Evolutionary conservation across 2,329 filamentous ascomycete species (phyloP).

Genomic region (Fusarium concolor): DNA sequence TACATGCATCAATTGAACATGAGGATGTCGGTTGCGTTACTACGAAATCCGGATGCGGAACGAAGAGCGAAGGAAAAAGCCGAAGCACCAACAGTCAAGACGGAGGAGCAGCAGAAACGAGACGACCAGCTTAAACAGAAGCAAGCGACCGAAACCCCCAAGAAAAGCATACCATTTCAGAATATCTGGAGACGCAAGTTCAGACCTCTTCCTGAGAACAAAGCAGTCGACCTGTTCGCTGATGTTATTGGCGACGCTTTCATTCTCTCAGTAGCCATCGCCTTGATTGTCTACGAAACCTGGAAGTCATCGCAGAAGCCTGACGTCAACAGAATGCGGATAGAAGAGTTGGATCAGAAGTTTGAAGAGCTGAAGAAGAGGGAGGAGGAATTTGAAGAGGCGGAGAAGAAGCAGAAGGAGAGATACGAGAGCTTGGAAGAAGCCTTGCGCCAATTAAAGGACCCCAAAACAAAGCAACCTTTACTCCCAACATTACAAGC

Average conservation of each 20-base stretch:
- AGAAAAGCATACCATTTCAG: slow-evolving; percentile 51
- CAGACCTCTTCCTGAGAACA: slow-evolving; percentile 70
- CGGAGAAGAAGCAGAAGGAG: slow-evolving; percentile 58
- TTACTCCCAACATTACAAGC: slow-evolving; percentile 57
- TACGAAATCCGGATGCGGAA: slow-evolving; percentile 69
- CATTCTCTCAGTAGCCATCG: slow-evolving; percentile 69
- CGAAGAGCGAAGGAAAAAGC: slow-evolving; percentile 70
- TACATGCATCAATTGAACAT: slow-evolving; percentile 75
- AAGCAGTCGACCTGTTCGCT: slow-evolving; percentile 75
- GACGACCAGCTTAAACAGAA: slow-evolving; percentile 62
- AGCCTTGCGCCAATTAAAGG: slow-evolving; percentile 62
- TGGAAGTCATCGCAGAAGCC: slow-evolving; percentile 70
- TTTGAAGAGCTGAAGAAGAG: slow-evolving; percentile 62
- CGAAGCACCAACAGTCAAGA: slow-evolving; percentile 73
- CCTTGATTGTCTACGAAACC: slow-evolving; percentile 71
- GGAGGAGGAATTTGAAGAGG: slow-evolving; percentile 62
- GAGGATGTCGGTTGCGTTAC: slow-evolving; percentile 69
- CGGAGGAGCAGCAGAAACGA: slow-evolving; percentile 68
- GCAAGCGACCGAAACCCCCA: slow-evolving; percentile 44
- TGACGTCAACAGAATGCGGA: slow-evolving; percentile 65
- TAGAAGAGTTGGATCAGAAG: slow-evolving; percentile 61
- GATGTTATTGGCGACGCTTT: slow-evolving; percentile 74
- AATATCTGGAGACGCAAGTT: slow-evolving; percentile 74
- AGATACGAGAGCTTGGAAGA: slow-evolving; percentile 66
- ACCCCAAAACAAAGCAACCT: slow-evolving; percentile 68